A percentile compares a stretch with the other conserved stretches of the same genome.
Conservation (phyloP, 108 stramenopile genomes). For the Nitzschia inconspicua region DNA sequence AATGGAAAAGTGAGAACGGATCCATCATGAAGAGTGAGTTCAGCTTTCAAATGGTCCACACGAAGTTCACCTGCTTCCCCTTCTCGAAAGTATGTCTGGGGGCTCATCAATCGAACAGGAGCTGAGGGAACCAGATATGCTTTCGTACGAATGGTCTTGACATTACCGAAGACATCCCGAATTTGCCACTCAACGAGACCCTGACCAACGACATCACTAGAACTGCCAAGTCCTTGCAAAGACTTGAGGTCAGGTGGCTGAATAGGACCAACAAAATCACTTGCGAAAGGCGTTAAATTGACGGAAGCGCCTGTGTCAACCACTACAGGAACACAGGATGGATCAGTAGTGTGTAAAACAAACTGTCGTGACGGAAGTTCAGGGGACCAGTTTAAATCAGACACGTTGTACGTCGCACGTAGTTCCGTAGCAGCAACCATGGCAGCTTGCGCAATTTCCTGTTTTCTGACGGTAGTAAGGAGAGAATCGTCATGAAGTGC, state of each 20-base stretch:
- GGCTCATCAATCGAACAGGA: conserved; percentile 19
- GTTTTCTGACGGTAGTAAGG: too few relatives aligned
- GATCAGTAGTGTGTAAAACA: too few relatives aligned
- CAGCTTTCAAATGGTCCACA: too few relatives aligned
- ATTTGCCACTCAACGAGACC: conserved; percentile 32
- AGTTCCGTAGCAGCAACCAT: too few relatives aligned
- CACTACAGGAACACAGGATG: too few relatives aligned
- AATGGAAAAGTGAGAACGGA: conserved; percentile 16
- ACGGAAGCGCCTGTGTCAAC: conserved; percentile 31
- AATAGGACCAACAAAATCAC: conserved; percentile 15
- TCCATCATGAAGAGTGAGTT: neutral
- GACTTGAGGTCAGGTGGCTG: neutral
- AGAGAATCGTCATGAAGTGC: too few relatives aligned
- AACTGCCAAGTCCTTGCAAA: neutral
- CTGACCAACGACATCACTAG: conserved; percentile 16
- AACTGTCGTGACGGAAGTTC: too few relatives aligned
- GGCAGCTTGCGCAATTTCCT: too few relatives aligned
- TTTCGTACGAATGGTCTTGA: neutral
- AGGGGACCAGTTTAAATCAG: too few relatives aligned
- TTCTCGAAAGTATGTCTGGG: conserved; percentile 13
- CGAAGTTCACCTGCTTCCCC: neutral
- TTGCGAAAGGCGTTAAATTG: conserved; percentile 18
- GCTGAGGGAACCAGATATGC: conserved; percentile 23
- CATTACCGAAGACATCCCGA: conserved; percentile 1
- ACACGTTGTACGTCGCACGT: too few relatives aligned